Conservation (phyloP, 371 early-diverging fungal species). For the Mucor lusitanicus region DNA sequence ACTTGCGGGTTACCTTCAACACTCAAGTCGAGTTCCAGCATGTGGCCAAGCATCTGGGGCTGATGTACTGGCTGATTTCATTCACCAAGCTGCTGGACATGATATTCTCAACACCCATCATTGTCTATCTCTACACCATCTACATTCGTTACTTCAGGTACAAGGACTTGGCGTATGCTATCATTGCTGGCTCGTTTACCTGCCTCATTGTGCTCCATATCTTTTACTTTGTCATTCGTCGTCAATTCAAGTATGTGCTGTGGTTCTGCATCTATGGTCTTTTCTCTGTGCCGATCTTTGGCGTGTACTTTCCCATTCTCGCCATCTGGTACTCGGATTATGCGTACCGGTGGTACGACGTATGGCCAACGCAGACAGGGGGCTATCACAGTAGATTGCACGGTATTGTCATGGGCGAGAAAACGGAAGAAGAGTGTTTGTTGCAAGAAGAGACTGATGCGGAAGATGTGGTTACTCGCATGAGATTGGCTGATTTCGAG, state of each 20-base stretch:
- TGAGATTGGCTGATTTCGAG: constrained; percentile 46
- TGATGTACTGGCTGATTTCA: constrained; percentile 43
- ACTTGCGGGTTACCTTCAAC: constrained; percentile 42
- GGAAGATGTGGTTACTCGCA: constrained; percentile 24
- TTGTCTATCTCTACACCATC: constrained; percentile 40
- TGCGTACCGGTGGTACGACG: constrained; percentile 48
- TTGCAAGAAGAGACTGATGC: constrained; percentile 16
- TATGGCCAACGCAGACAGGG: constrained; percentile 37
- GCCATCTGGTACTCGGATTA: constrained; percentile 44
- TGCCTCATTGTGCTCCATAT: constrained; percentile 40
- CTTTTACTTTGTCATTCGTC: constrained; percentile 37
- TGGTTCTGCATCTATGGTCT: constrained; percentile 50
- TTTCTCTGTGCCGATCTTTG: constrained; percentile 41
- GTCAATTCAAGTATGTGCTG: constrained; percentile 46
- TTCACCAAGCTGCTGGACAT: constrained; percentile 37
- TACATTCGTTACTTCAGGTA: constrained; percentile 33
- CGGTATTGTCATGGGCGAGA: constrained; percentile 30
- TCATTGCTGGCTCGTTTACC: constrained; percentile 38
- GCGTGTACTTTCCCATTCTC: constrained; percentile 44
- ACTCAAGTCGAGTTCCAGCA: constrained; percentile 42
- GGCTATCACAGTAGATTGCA: constrained; percentile 34
- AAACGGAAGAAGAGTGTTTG: background rate
- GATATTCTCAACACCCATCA: constrained; percentile 44
- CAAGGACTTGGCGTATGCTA: constrained; percentile 30
- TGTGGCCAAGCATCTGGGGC: constrained; percentile 38